Evolutionary conservation across 306 rosid species (phyloP).

Genomic region (Rosa persica): DNA sequence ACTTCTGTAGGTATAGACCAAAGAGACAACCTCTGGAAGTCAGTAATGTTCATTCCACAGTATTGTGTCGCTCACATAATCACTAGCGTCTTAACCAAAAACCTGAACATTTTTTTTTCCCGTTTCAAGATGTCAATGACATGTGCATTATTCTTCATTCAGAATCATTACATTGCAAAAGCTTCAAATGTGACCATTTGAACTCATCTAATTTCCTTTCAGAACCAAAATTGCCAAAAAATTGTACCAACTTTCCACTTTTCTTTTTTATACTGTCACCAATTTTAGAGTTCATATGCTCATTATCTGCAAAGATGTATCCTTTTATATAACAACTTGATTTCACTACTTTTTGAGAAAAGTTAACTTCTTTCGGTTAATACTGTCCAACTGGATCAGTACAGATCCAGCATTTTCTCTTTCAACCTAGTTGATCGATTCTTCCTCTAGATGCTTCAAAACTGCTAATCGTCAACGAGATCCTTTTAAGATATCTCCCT

Average conservation of each 20-base stretch:
- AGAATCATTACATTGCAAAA: not conserved
- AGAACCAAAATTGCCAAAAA: not conserved
- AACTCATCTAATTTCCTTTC: not conserved
- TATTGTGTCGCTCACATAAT: too few relatives aligned
- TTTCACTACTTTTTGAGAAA: slow-evolving; percentile 34
- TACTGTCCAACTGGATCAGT: slow-evolving; percentile 46
- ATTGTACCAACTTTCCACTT: not conserved
- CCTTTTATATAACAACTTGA: too few relatives aligned
- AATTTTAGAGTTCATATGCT: not conserved
- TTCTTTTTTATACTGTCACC: not conserved
- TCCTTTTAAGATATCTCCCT: slow-evolving; percentile 47
- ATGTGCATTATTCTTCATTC: not conserved
- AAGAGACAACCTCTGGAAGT: too few relatives aligned
- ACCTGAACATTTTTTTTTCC: too few relatives aligned
- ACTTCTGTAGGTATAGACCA: too few relatives aligned
- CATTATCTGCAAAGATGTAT: too few relatives aligned
- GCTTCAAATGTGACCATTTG: not conserved
- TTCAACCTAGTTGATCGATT: slow-evolving; percentile 69
- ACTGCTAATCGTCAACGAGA: slow-evolving; percentile 52
- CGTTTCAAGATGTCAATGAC: too few relatives aligned
- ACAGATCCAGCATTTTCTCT: slow-evolving; percentile 56
- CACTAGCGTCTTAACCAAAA: too few relatives aligned
- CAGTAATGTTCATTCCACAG: too few relatives aligned
- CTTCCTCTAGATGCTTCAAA: slow-evolving; percentile 59
- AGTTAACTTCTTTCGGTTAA: slow-evolving; percentile 46